Percentiles rank a stretch among this genome's conserved stretches.
Conservation (phyloP, 2,329 filamentous ascomycete genomes). For the Penicillium brevicompactum region DNA sequence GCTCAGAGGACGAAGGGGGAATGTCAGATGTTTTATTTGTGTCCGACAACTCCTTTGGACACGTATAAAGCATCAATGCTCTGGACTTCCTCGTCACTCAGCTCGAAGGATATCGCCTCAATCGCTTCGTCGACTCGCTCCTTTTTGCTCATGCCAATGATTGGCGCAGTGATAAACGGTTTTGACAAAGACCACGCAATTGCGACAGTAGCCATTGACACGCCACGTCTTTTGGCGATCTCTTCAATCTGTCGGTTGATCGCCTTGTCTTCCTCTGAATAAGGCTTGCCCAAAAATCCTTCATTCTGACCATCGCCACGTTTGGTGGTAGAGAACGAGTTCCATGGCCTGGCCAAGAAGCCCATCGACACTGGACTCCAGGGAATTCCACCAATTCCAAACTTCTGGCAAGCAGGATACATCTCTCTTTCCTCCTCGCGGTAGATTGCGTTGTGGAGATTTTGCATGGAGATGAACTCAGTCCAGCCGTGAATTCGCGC, state of each 20-base stretch:
- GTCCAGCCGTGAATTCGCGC: conserved; percentile 62
- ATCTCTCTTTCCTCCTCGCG: conserved; percentile 65
- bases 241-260: conserved; percentile 56
- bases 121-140: conserved; percentile 61
- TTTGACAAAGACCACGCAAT: conserved; percentile 58
- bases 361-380: conserved; percentile 32
- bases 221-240: conserved; percentile 55
- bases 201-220: conserved; percentile 63
- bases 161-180: conserved; percentile 33
- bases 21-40: conserved; percentile 4
- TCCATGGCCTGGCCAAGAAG: conserved; percentile 28
- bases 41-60: conserved; percentile 21
- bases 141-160: conserved; percentile 48
- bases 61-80: conserved; percentile 48
- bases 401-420: conserved; percentile 52
- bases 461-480: conserved; percentile 64
- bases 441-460: conserved; percentile 60
- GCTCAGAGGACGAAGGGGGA: too few species aligned
- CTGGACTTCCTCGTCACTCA: conserved; percentile 61
- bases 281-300: conserved; percentile 17
- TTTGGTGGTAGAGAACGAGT: conserved; percentile 16
- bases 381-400: conserved; percentile 52
- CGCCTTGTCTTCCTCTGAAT: conserved; percentile 35
- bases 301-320: conserved; percentile 18
- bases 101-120: conserved; percentile 56